A percentile compares a stretch with the other conserved stretches of the same genome.
Conservation (phyloP, 1,284 basidiomycete species). For the Vanrija humicola region DNA sequence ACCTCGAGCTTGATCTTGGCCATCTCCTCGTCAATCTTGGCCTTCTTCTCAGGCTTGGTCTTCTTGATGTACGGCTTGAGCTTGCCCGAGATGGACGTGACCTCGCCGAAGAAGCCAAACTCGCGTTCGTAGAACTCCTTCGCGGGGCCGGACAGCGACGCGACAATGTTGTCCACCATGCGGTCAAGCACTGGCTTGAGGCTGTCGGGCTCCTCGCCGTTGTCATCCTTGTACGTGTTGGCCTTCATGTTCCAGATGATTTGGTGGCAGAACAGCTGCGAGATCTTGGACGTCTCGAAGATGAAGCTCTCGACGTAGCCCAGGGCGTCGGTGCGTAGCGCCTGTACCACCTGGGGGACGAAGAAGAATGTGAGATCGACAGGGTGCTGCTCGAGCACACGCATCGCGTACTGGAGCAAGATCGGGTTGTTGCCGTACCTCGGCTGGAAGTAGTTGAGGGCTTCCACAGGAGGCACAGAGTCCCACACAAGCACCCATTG, state of each 20-base stretch:
- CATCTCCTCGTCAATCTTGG: constrained; percentile 98
- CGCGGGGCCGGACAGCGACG: constrained; percentile 84
- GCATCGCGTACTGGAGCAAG: constrained; percentile 93
- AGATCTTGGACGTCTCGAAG: constrained; percentile 95
- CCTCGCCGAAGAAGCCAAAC: constrained; percentile 93
- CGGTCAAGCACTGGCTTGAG: constrained; percentile 92
- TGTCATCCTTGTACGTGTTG: constrained; percentile 90
- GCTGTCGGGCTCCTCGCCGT: constrained; percentile 68
- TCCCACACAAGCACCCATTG: constrained; percentile 85
- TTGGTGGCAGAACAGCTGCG: constrained; percentile 97
- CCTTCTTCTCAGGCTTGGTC: constrained; percentile 96
- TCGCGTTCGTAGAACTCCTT: constrained; percentile 89
- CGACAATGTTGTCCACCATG: constrained; percentile 78
- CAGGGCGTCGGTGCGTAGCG: constrained; percentile 78
- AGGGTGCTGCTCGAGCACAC: constrained; percentile 90
- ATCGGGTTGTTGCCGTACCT: constrained; percentile 78
- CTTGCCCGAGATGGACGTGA: constrained; percentile 97
- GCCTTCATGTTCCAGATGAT: constrained; percentile 99
- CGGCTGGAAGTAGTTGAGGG: constrained; percentile 80
- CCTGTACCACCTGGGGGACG: constrained; percentile 97
- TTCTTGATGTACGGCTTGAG: constrained; percentile 96
- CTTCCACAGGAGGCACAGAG: constrained; percentile 80
- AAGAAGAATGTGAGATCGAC: constrained; percentile 98
- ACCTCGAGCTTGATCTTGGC: constrained; percentile 86
- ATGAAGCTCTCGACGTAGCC: constrained; percentile 96